These are phyloP conservation scores for Pyrus hybrid DNA, from an alignment of 331 rosid species.

Conservation along the genomic window DNA sequence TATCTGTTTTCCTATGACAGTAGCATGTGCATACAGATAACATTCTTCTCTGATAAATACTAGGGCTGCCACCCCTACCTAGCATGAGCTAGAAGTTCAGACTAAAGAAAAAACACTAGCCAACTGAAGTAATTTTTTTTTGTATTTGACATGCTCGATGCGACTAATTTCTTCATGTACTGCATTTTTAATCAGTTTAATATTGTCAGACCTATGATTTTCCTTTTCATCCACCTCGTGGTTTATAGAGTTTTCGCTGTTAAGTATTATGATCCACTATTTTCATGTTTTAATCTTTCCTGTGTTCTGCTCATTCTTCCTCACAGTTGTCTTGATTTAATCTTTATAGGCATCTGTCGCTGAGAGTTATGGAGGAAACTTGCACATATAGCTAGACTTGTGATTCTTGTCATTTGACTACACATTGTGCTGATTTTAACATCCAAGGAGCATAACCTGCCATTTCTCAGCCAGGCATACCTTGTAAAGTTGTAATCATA, in stretches of 20 bases:
- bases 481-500: background rate
- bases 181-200: background rate
- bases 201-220: background rate
- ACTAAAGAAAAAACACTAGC: background rate
- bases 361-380: no score
- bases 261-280: background rate
- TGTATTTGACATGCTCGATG: background rate
- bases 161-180: no score
- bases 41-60: background rate
- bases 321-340: background rate
- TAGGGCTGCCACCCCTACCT: background rate
- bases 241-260: background rate
- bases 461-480: background rate
- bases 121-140: background rate
- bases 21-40: background rate
- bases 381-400: background rate
- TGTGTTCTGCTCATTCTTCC: background rate
- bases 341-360: background rate
- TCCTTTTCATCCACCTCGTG: background rate
- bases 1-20: background rate
- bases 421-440: background rate
- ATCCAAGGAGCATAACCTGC: no score
- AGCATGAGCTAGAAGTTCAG: background rate
- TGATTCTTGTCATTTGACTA: constrained; percentile 8
- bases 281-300: background rate